Evolutionary conservation across 441 rosid species (phyloP), one percentile per base, ranked within the genome.

Genomic region (Flueggea neowawraea): DNA sequence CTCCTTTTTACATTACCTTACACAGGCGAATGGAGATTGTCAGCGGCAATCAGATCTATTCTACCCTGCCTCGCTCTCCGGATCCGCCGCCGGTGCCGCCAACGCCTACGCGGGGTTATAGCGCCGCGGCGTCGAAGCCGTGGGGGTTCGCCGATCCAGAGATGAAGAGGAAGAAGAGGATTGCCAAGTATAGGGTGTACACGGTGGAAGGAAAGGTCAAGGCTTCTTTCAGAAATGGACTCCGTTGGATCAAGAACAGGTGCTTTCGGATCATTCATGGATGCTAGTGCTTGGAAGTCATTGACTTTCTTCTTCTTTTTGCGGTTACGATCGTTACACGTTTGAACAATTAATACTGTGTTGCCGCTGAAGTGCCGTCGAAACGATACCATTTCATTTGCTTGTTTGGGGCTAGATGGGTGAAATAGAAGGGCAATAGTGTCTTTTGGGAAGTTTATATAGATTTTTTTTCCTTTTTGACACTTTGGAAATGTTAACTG

Each of bases 231-330:
- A 84, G 74, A 65, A 82, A 77, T 39, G 83, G 96, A 16, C 63
- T 85, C 61, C 86, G 78, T 60, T 91, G 98, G 98, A 82, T 91
- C 78, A 87, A 89, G 69, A 75, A 71, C 77, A 85, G 71, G 70
- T 91, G 84, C 70, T 84, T 82, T 48, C 77, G 61, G 71, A 69
- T 89, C 55, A 67, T 76, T 10, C 80, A 80, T 53, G 79, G 85
- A 6, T 82, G 73, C 71, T 74, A 60, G 58, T 47, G 12, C 28
- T 0, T 22, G 28, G 28, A 43, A 43, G 45, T 43, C 8, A 47
- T 47, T 47, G 6, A 8, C 9, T 36, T 36, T 36, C 41, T 36
- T 36, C 41, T 8, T 36, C 9, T 5, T 36, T 36, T 36, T 36
- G 28, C 28, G 28, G 28, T 22, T 22, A 22, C 28, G 28, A 22